Base-by-base conservation (phyloP, 768 basidiomycete genomes). In the Trametes cingulata region DNA sequence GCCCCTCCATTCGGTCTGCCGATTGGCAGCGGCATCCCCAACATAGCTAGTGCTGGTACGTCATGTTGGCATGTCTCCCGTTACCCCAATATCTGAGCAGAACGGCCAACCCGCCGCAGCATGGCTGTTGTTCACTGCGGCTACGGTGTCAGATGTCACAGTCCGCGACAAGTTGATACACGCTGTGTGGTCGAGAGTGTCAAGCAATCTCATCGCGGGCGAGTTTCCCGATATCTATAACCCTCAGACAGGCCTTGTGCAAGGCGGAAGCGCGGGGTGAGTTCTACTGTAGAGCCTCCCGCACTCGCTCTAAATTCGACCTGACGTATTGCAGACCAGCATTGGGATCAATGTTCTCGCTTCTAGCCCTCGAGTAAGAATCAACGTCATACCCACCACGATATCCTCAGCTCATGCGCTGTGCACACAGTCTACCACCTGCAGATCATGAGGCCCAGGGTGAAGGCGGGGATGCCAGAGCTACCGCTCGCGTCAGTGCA, bases 61-160 rank as follows among this genome's bases (percentile, higher is more conserved):
- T n/a, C n/a, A n/a, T n/a, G n/a, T 47, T 0, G 25, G 29, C 29
- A 48, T n/a, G 14, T 48, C 46, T 9, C 46, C 29, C 25, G 6
- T 29, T 5, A 25, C 13, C 24, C 17, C 45, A 25, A 10, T n/a
- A n/a, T n/a, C 24, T 46, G 45, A 46, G 45, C 22, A 19, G 7
- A 43, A 9, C 15, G 22, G 9, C 22, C 10, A 20, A 6, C 13
- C 8, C 17, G 9, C 9, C n/a, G 17, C 35, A 61, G 57, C 65
- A 19, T 65, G 65, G 65, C 48, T 43, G 4, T 37, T 62, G 24
- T 57, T 65, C 52, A 58, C 65, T 2, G 52, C 65, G 5, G 58
- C 65, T 1, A 49, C 37, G 3, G 43, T 60, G 20, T 50, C 60
- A 9, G 58, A 64, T 55, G 24, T 17, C 17, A 20, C n/a, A 40